Evolutionary conservation across 495 filamentous ascomycete species (phyloP).

Genomic region (Aspergillus mulundensis): DNA sequence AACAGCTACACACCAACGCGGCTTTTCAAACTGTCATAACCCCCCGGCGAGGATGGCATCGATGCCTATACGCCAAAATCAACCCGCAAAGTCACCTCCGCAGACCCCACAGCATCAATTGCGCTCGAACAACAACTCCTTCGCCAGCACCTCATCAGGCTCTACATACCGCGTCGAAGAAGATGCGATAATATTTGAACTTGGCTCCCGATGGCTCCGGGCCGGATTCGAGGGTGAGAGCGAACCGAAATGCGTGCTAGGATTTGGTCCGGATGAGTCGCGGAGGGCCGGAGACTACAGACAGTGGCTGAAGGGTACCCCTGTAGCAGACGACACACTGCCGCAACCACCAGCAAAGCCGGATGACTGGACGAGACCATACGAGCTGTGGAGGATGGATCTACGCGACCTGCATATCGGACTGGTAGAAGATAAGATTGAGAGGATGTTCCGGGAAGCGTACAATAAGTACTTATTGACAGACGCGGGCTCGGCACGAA

Average conservation of each 20-base stretch:
- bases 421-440: constrained; percentile 82
- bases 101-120: constrained; percentile 36
- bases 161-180: constrained; percentile 76
- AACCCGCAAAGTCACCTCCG: constrained; percentile 28
- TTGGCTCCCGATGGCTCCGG: constrained; percentile 74
- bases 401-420: constrained; percentile 67
- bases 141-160: constrained; percentile 64
- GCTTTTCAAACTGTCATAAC: not conserved
- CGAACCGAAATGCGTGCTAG: constrained; percentile 63
- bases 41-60: not conserved
- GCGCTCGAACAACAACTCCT: constrained; percentile 40
- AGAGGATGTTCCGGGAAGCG: constrained; percentile 76
- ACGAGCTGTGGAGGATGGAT: constrained; percentile 82
- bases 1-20: not conserved
- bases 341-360: constrained; percentile 37
- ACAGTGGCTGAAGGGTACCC: constrained; percentile 49
- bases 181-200: constrained; percentile 75
- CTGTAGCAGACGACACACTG: constrained; percentile 18
- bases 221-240: constrained; percentile 83
- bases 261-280: constrained; percentile 69
- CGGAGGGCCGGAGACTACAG: constrained; percentile 80
- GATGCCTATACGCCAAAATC: constrained; percentile 27
- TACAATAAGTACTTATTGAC: constrained; percentile 77
- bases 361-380: constrained; percentile 60
- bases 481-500: constrained; percentile 69